These are phyloP conservation scores for Fusarium napiforme DNA, from an alignment of 2,329 filamentous ascomycete species.

Conservation along the genomic window DNA sequence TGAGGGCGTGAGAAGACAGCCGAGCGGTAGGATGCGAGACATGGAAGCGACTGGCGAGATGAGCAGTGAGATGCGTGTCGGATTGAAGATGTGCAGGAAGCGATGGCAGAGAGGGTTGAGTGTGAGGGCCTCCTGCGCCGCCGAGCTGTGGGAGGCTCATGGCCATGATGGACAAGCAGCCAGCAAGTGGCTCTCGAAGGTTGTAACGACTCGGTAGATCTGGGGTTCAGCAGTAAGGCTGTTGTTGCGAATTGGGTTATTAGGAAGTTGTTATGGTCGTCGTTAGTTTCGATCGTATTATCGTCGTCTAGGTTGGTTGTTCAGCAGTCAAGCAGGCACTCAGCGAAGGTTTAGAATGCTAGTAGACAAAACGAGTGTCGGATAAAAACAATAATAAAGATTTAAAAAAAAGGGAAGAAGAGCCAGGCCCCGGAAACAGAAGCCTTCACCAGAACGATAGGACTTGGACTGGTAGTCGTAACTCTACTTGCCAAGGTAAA, in stretches of 20 bases:
- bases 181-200: conserved; percentile 43
- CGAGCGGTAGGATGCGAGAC: conserved; percentile 87
- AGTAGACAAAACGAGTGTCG: conserved; percentile 44
- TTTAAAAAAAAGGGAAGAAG: conserved; percentile 21
- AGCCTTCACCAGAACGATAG: conserved; percentile 36
- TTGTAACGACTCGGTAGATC: conserved; percentile 15
- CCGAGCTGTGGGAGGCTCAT: conserved; percentile 65
- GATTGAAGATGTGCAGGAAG: conserved; percentile 85
- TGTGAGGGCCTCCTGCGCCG: conserved; percentile 72
- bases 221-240: conserved; percentile 10
- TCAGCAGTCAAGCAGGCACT: conserved; percentile 29
- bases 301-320: conserved; percentile 6
- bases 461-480: conserved; percentile 37
- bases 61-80: conserved; percentile 81
- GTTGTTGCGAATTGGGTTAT: conserved; percentile 6
- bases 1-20: conserved; percentile 89
- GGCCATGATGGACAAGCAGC: conserved; percentile 64
- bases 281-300: conserved; percentile 3
- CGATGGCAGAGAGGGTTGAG: conserved; percentile 86
- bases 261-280: conserved; percentile 16
- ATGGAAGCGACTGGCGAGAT: conserved; percentile 91
- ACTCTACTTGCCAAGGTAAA: conserved; percentile 23
- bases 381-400: conserved; percentile 29
- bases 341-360: conserved; percentile 36
- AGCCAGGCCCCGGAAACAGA: conserved; percentile 31